Base-by-base conservation (phyloP, 495 filamentous ascomycete genomes). In the Penicillium cataractarum region DNA sequence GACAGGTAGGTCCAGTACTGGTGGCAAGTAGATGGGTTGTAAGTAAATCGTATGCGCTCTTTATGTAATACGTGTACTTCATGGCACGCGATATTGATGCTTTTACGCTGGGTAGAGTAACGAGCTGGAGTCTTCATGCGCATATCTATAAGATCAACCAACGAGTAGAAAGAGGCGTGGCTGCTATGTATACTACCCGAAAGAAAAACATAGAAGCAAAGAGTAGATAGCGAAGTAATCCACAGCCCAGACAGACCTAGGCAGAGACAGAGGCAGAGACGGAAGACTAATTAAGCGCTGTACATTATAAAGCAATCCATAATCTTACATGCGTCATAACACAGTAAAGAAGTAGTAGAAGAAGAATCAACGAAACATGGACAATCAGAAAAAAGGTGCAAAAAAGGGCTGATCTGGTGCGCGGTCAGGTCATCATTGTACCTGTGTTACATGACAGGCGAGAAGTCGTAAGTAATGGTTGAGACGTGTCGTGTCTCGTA, bases 231-330 rank as follows among this genome's bases (percentile, higher is more conserved):
- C 35, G 17, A 39, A 39, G 35, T 39, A 39, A 4, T 39, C 13
- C 35, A 15, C 17, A 12, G 35, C 35, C 35, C 33, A 37, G 29
- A 31, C 29, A 31, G 7, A 31, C 3, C 29, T n/a, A 33, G 10
- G 10, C 33, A 10, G 1, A 0, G 35, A 5, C 13, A 39, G 35
- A 17, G 9, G 3, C 2, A 39, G 15, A 21, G 27, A 1, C 19
- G 59, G 53, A 40, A n/a, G 26, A 22, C 50, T 27, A 35, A 50
- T 35, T 61, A n/a, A 40, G 44, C 54, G 49, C 63, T 62, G 63
- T 58, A 58, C 55, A 65, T 65, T 62, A 65, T 40, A 55, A 54
- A 53, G 58, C 29, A 31, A 17, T 63, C 37, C 55, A 57, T 63
- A 63, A 53, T 63, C 46, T 50, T 63, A 58, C 61, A 63, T 44